A percentile compares a stretch with the other conserved stretches of the same genome.
phyloP scores from a whole-genome alignment of 2,329 filamentous ascomycete genomes.

The Hymenoscyphus repandus region DNA sequence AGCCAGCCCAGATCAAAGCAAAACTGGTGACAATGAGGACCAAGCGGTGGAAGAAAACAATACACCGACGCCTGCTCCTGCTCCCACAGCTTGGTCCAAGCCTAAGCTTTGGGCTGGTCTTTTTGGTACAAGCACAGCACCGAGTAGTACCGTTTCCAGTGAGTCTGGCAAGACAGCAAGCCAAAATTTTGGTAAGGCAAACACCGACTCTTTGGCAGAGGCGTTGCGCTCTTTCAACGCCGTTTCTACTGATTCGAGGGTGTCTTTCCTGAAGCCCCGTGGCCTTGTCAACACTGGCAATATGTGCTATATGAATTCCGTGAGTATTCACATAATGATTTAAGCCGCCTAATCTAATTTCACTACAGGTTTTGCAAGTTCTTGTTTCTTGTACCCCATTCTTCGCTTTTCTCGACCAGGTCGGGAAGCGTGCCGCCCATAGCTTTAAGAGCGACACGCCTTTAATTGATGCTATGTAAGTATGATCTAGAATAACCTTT shows the following conservation, averaged over 20 bases:
- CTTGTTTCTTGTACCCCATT: constrained; percentile 92
- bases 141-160: constrained; percentile 28
- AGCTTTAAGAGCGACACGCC: constrained; percentile 96
- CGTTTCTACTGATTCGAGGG: constrained; percentile 50
- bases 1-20: constrained; percentile 6
- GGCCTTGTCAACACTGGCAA: constrained; percentile 96
- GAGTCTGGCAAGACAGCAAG: constrained; percentile 28
- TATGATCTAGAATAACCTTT: constrained; percentile 19
- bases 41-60: constrained; percentile 24
- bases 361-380: constrained; percentile 78
- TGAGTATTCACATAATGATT: constrained; percentile 43
- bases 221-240: constrained; percentile 68
- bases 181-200: constrained; percentile 40
- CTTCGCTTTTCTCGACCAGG: constrained; percentile 85
- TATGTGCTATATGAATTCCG: constrained; percentile 99
- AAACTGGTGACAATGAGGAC: constrained; percentile 1
- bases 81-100: constrained; percentile 36
- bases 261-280: constrained; percentile 84
- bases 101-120: constrained; percentile 66
- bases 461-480: constrained; percentile 86
- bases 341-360: constrained; percentile 31
- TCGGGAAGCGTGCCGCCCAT: constrained; percentile 76
- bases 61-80: constrained; percentile 35
- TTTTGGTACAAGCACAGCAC: constrained; percentile 46
- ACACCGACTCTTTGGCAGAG: constrained; percentile 65